Conservation (phyloP, 192 early-diverging fungal genomes). For the Coemansia sp. region DNA sequence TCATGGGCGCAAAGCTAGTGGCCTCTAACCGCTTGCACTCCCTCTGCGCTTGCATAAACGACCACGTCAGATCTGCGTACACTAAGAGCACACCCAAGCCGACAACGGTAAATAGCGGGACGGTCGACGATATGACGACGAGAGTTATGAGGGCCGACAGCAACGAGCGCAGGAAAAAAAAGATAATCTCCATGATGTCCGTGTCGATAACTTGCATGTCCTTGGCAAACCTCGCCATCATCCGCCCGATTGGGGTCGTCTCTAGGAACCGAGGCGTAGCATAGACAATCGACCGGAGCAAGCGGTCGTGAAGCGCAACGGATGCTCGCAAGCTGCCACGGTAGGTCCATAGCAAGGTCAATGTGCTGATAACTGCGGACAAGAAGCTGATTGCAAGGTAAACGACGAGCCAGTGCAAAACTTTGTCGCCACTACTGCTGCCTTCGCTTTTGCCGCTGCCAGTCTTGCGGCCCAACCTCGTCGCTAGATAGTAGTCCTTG, state of each 20-base stretch:
- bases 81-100: constrained; percentile 59
- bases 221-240: constrained; percentile 79
- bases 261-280: constrained; percentile 86
- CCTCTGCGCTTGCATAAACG: constrained; percentile 75
- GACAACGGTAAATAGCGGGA: constrained; percentile 72
- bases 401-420: constrained; percentile 10
- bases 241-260: constrained; percentile 78
- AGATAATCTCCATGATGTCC: constrained; percentile 59
- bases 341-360: constrained; percentile 27
- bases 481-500: constrained; percentile 59
- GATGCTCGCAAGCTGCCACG: constrained; percentile 46
- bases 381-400: constrained; percentile 20
- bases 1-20: constrained; percentile 66
- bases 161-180: constrained; percentile 58
- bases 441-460: constrained; percentile 25
- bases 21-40: constrained; percentile 85
- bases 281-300: constrained; percentile 62
- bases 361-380: constrained; percentile 15
- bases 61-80: constrained; percentile 64
- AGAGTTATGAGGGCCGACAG: constrained; percentile 61
- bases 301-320: constrained; percentile 56
- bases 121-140: constrained; percentile 61
- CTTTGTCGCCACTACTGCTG: neutral
- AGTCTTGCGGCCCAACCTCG: constrained; percentile 37
- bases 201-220: constrained; percentile 83